Evolutionary conservation across 805 yeast species (phyloP), one percentile per base, ranked within the genome.

Genomic region (Wickerhamomyces sydowiorum): DNA sequence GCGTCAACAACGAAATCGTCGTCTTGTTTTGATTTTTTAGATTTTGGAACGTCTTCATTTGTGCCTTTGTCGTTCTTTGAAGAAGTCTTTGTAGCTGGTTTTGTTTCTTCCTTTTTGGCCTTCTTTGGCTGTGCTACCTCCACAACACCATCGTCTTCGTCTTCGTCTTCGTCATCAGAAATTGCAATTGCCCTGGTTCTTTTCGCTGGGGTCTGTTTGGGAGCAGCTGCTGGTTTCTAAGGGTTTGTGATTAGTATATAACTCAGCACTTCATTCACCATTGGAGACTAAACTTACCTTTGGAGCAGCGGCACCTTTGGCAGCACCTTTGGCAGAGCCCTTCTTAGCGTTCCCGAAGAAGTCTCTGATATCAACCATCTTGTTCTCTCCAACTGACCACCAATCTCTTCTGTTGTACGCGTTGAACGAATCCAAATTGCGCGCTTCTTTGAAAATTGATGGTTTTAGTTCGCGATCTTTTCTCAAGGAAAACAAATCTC

Each of bases 291-390:
- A 24, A 42, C 43, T 21, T 23, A 49, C 53, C 34, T 45, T 45
- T 24, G 45, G 41, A n/a, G n/a, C n/a, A n/a, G n/a, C n/a, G n/a
- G n/a, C n/a, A n/a, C n/a, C 32, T 17, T 29, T 29, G 15, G 32
- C 15, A 3, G 50, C 24, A 3, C 42, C 19, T 23, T 44, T 47
- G 3, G 36, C 15, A 4, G 24, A 21, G 17, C 39, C 41, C n/a
- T 27, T 32, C 5, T 32, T 25, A 14, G 40, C 43, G 20, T 52
- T 51, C 10, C 66, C 65, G 44, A 69, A 68, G 53, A 66, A 69
- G 39, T 66, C 67, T 21, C 65, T 56, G 43, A 69, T 67, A 49
- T 65, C 66, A 33, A 65, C 70, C 71, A 64, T 65, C 33, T 37
- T 32, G 7, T 20, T 33, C 12, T 24, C n/a, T n/a, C n/a, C n/a